Conservation (phyloP, 495 filamentous ascomycete genomes). For the Penicillium steckii region DNA sequence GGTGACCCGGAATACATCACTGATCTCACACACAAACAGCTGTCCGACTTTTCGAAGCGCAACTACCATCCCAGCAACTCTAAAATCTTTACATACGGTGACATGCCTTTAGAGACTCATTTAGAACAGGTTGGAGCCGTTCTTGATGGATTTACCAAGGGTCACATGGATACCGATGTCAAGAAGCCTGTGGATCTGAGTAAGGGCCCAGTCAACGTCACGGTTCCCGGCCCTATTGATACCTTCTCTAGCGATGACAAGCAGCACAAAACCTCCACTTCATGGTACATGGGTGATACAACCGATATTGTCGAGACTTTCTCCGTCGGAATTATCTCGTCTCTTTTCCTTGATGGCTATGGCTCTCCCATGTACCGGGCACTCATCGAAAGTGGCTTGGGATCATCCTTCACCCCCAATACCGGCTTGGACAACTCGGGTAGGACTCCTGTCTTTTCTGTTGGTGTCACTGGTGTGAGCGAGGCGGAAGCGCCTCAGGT, state of each 20-base stretch:
- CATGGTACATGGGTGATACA: conserved; percentile 85
- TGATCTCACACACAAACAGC: conserved; percentile 82
- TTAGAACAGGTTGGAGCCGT: conserved; percentile 71
- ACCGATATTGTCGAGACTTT: conserved; percentile 83
- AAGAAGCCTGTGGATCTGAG: conserved; percentile 73
- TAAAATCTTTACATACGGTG: conserved; percentile 91
- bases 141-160: conserved; percentile 67
- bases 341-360: conserved; percentile 86
- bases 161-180: conserved; percentile 66
- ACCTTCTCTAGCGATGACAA: conserved; percentile 79
- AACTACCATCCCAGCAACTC: conserved; percentile 98
- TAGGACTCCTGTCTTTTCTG: conserved; percentile 77
- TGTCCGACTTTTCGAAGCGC: conserved; percentile 79
- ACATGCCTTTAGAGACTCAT: conserved; percentile 83
- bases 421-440: conserved; percentile 82
- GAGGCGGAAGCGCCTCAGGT: conserved; percentile 75
- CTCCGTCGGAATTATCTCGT: conserved; percentile 75
- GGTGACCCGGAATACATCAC: conserved; percentile 96
- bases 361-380: conserved; percentile 89
- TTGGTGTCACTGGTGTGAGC: conserved; percentile 84
- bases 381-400: conserved; percentile 87
- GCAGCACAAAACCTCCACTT: conserved; percentile 89
- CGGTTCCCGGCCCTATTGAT: conserved; percentile 80
- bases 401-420: conserved; percentile 91
- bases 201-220: conserved; percentile 63